phyloP scores from a whole-genome alignment of 352 stramenopile genomes.

The Hyaloperonospora arabidopsidis region DNA sequence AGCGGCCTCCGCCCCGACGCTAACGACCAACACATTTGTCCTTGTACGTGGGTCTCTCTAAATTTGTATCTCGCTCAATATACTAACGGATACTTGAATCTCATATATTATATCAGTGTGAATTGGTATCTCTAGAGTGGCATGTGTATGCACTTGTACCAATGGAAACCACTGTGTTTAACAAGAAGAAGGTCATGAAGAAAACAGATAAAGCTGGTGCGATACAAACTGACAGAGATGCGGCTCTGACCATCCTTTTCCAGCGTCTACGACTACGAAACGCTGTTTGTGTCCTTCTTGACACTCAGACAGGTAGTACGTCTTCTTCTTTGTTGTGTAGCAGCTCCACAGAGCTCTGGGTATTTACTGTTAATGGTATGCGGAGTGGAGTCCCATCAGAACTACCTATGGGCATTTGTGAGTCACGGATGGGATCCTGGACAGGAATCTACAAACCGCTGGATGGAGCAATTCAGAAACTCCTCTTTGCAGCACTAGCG shows the following conservation, averaged over 20 bases:
- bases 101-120: slow-evolving; percentile 28
- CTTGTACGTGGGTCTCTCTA: slow-evolving; percentile 29
- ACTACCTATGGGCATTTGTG: slow-evolving; percentile 25
- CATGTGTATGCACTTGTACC: slow-evolving; percentile 31
- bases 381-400: slow-evolving; percentile 24
- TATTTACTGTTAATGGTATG: slow-evolving; percentile 45
- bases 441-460: slow-evolving; percentile 6
- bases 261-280: slow-evolving; percentile 36
- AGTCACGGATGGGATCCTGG: slow-evolving; percentile 20
- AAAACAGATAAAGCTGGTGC: slow-evolving; percentile 1
- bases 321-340: slow-evolving; percentile 1
- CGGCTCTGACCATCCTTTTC: slow-evolving; percentile 24
- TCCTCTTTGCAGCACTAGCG: slow-evolving; percentile 40
- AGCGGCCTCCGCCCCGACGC: slow-evolving; percentile 6
- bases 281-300: slow-evolving; percentile 25
- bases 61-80: slow-evolving; percentile 4
- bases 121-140: slow-evolving; percentile 43
- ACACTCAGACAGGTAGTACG: slow-evolving; percentile 1
- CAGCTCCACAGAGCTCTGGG: slow-evolving; percentile 30
- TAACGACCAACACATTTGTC: slow-evolving; percentile 38
- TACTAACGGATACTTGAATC: slow-evolving; percentile 8
- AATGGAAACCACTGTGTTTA: neutral
- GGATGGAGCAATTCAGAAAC: slow-evolving; percentile 19
- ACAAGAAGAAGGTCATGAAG: slow-evolving; percentile 14
- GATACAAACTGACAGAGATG: slow-evolving; percentile 9